Evolutionary conservation across 257 asterid genomes (phyloP), one percentile per base, ranked within the genome.

Genomic region (Solanum piurae): DNA sequence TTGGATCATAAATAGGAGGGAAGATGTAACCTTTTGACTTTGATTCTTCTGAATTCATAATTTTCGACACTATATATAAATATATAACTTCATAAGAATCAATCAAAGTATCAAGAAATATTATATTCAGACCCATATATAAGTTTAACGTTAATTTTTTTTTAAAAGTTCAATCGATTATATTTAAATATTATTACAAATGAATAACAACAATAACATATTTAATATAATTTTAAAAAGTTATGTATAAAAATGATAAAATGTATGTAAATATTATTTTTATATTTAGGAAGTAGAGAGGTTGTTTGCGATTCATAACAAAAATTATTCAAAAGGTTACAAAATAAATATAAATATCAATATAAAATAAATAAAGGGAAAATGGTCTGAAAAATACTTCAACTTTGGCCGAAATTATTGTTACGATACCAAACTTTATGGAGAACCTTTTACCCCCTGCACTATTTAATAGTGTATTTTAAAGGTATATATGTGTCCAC

Each of bases 181-280:
- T n/a, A 60, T 21, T 8, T 44, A 7, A 9, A 60, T 60, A 60
- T 60, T 60, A 9, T 60, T 60, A 60, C n/a, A 8, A 21, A 21
- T 23, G 29, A 60, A 62, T 23, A n/a, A 62, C 5, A 58, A 21
- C 25, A 58, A 62, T 10, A 60, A 21, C 6, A 9, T 0, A 62
- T 0, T 62, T 4, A 9, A 1, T 62, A 11, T 62, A 62, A n/a
- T n/a, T 10, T 3, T 1, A 62, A 0, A 23, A 23, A 1, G 0
- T 23, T 23, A 5, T 4, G 6, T 0, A 1, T 23, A 23, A 9
- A 23, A n/a, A 23, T 9, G 5, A 62, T 9, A 62, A 23, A 9
- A 60, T 23, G 3, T 62, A 62, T 4, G 1, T 2, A 2, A 10
- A 62, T 8, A 4, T 60, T 60, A 4, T 4, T 9, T 0, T 1